Evolutionary conservation across 805 yeast species (phyloP).

Genomic region (Jamesozyma hellenica): DNA sequence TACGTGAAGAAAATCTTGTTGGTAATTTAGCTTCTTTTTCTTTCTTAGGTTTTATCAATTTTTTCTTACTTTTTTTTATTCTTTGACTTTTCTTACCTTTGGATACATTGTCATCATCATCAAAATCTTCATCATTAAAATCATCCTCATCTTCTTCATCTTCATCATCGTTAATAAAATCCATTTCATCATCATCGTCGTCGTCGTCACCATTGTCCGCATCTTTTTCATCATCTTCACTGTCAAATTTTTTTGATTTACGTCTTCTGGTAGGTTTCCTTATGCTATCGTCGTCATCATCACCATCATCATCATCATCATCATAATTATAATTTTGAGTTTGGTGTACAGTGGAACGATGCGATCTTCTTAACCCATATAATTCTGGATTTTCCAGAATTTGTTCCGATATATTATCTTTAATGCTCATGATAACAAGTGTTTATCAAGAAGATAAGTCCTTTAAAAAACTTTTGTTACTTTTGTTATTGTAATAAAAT

Average conservation of each 20-base stretch:
- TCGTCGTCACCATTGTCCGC: slow-evolving; percentile 10
- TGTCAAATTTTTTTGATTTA: slow-evolving; percentile 13
- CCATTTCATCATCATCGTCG: slow-evolving; percentile 17
- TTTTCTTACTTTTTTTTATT: slow-evolving; percentile 14
- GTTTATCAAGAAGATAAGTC: not conserved
- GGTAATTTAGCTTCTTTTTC: slow-evolving; percentile 33
- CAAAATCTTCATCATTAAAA: slow-evolving; percentile 10
- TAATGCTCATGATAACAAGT: slow-evolving; percentile 1
- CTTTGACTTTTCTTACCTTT: slow-evolving; percentile 3
- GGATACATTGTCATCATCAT: slow-evolving; percentile 13
- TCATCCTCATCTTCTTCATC: slow-evolving; percentile 23
- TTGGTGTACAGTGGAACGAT: slow-evolving; percentile 42
- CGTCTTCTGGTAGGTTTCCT: slow-evolving; percentile 2
- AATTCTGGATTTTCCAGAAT: slow-evolving; percentile 64
- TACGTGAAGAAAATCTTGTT: slow-evolving; percentile 69
- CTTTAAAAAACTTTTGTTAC: not conserved
- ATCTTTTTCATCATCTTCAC: slow-evolving; percentile 10
- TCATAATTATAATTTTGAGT: slow-evolving; percentile 18
- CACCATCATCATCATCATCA: slow-evolving; percentile 28
- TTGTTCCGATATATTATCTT: slow-evolving; percentile 39
- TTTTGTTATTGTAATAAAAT: no score
- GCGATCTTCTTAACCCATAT: slow-evolving; percentile 74
- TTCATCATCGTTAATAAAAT: slow-evolving; percentile 21
- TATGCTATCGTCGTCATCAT: slow-evolving; percentile 11
- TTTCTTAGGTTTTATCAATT: slow-evolving; percentile 10